phyloP scores from a whole-genome alignment of 2,329 filamentous ascomycete genomes.

The Stagonosporopsis chrysanthemi region DNA sequence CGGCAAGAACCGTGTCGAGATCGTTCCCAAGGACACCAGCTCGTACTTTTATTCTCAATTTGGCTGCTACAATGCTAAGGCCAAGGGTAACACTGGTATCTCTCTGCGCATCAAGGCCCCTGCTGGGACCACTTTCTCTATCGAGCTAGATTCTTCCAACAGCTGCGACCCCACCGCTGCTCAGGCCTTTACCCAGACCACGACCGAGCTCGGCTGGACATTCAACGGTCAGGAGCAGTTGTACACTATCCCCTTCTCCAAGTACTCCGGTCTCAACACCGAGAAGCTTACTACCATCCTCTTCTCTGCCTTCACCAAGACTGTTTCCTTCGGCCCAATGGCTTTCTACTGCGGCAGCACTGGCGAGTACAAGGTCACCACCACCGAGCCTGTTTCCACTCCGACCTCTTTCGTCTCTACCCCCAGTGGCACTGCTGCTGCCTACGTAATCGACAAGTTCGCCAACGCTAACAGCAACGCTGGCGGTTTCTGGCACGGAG shows the following conservation, averaged over 20 bases:
- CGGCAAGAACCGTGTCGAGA: conserved; percentile 56
- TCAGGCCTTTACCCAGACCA: conserved; percentile 50
- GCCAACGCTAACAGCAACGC: conserved; percentile 61
- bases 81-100: conserved; percentile 61
- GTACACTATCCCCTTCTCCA: conserved; percentile 65
- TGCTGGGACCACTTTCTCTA: conserved; percentile 58
- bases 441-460: conserved; percentile 69
- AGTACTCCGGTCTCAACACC: conserved; percentile 60
- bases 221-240: conserved; percentile 67
- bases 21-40: conserved; percentile 57
- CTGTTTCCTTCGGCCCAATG: conserved; percentile 64
- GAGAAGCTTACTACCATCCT: conserved; percentile 62
- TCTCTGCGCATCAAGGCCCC: conserved; percentile 64
- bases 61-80: conserved; percentile 61
- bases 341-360: conserved; percentile 65
- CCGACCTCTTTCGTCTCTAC: conserved; percentile 60
- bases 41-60: conserved; percentile 68
- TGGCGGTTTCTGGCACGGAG: conserved; percentile 70
- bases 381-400: conserved; percentile 50
- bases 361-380: conserved; percentile 59
- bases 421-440: conserved; percentile 57
- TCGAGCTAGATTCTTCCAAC: conserved; percentile 60
- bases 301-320: conserved; percentile 56
- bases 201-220: conserved; percentile 63
- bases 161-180: conserved; percentile 54